Evolutionary conservation across 345 rosid species (phyloP).

Genomic region (Erucastrum elatum): DNA sequence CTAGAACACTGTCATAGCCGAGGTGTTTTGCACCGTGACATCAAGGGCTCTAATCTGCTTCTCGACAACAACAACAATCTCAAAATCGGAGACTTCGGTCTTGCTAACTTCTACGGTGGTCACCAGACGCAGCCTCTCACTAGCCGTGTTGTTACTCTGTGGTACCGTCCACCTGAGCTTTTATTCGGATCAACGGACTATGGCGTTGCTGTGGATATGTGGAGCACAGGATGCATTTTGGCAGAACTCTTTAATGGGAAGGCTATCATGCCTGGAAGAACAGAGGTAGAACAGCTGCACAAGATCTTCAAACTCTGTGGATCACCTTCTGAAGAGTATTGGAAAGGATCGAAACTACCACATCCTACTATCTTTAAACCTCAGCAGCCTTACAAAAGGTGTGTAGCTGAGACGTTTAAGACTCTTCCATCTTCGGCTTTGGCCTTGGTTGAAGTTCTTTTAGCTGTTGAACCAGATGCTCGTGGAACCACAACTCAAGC

Average conservation of each 20-base stretch:
- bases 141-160: constrained; percentile 70
- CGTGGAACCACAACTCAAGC: constrained; percentile 60
- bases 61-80: constrained; percentile 56
- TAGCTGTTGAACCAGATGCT: constrained; percentile 55
- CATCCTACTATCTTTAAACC: constrained; percentile 68
- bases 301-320: constrained; percentile 77
- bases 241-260: constrained; percentile 69
- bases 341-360: constrained; percentile 61
- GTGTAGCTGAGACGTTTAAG: constrained; percentile 56
- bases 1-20: constrained; percentile 65
- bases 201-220: constrained; percentile 62
- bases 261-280: constrained; percentile 74
- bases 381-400: constrained; percentile 61
- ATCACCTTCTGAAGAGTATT: constrained; percentile 71
- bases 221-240: constrained; percentile 71
- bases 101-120: constrained; percentile 47
- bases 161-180: constrained; percentile 78
- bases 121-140: constrained; percentile 59
- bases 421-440: constrained; percentile 59
- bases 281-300: constrained; percentile 76
- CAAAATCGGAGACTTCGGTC: constrained; percentile 68
- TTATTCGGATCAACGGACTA: constrained; percentile 63
- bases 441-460: constrained; percentile 51
- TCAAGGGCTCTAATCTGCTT: constrained; percentile 66
- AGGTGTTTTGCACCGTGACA: constrained; percentile 70